Evolutionary conservation across 495 filamentous ascomycete genomes (phyloP).

Genomic region (Stereocaulon alpinum): DNA sequence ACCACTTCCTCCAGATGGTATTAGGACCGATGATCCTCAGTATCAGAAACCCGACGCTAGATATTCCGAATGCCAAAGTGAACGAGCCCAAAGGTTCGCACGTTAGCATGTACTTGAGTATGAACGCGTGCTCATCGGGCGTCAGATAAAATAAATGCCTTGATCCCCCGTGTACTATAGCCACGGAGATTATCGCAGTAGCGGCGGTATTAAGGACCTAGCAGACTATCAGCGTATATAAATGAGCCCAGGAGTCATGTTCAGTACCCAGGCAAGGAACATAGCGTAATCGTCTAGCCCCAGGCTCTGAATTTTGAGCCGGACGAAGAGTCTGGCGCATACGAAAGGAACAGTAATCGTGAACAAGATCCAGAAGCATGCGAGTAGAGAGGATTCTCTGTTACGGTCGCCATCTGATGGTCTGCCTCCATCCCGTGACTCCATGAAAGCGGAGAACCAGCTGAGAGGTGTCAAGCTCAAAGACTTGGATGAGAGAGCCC

Average conservation of each 20-base stretch:
- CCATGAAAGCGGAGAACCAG: too few species aligned
- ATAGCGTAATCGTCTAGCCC: conserved; percentile 1
- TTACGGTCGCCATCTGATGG: not conserved
- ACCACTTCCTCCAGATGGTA: not conserved
- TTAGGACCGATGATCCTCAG: not conserved
- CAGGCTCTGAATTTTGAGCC: not conserved
- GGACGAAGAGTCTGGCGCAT: not conserved
- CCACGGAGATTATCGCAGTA: not conserved
- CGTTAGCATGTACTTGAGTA: not conserved
- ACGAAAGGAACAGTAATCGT: not conserved
- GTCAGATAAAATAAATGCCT: not conserved
- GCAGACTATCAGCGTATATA: not conserved
- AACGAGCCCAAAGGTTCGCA: not conserved
- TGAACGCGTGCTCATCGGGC: not conserved
- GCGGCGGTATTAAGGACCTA: not conserved
- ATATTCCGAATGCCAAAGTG: not conserved
- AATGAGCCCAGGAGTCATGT: not conserved
- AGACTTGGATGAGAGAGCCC: too few species aligned
- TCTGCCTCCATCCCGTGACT: too few species aligned
- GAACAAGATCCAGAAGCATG: not conserved
- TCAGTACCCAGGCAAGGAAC: not conserved
- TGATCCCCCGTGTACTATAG: not conserved
- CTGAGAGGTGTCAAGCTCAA: too few species aligned
- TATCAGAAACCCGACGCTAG: not conserved
- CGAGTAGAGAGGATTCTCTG: not conserved